These are phyloP conservation scores for Saccharomyces kudriavzevii DNA, from an alignment of 805 yeast species.

Conservation along the genomic window DNA sequence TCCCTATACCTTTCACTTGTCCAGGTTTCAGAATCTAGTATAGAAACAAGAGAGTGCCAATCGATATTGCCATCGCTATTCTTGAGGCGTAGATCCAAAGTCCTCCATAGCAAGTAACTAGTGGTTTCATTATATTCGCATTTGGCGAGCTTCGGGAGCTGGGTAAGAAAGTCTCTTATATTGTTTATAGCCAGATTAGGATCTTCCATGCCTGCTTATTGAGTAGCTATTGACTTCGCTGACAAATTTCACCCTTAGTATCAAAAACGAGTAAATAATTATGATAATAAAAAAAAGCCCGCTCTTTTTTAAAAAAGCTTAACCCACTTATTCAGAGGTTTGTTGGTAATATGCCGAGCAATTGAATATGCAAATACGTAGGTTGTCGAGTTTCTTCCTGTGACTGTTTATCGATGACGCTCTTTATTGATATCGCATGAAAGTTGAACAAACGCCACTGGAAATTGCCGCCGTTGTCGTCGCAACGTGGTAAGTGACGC, in stretches of 20 bases:
- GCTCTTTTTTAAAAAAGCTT: not conserved
- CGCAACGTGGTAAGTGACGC: constrained; percentile 1
- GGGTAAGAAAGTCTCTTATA: constrained; percentile 22
- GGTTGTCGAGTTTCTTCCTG: not conserved
- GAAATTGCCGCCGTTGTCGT: constrained; percentile 9
- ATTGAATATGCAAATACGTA: not conserved
- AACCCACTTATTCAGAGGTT: not conserved
- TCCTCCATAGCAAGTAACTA: constrained; percentile 25
- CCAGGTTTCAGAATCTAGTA: constrained; percentile 18
- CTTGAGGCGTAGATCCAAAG: constrained; percentile 12
- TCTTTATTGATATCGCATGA: not conserved
- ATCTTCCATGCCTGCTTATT: not conserved
- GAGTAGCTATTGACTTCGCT: not conserved
- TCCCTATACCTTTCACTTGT: constrained; percentile 12
- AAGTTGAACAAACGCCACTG: constrained; percentile 1
- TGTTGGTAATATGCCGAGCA: not conserved
- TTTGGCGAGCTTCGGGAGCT: constrained; percentile 19
- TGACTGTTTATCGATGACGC: not conserved
- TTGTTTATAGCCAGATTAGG: constrained; percentile 4
- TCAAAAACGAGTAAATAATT: not conserved
- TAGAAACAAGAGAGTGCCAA: constrained; percentile 16
- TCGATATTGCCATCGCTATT: constrained; percentile 11
- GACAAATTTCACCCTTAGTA: not conserved
- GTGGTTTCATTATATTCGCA: constrained; percentile 21
- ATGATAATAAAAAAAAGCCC: not conserved